These are phyloP conservation scores for Trichoderma brevicompactum DNA, from an alignment of 2,329 filamentous ascomycete genomes.

Conservation along the genomic window DNA sequence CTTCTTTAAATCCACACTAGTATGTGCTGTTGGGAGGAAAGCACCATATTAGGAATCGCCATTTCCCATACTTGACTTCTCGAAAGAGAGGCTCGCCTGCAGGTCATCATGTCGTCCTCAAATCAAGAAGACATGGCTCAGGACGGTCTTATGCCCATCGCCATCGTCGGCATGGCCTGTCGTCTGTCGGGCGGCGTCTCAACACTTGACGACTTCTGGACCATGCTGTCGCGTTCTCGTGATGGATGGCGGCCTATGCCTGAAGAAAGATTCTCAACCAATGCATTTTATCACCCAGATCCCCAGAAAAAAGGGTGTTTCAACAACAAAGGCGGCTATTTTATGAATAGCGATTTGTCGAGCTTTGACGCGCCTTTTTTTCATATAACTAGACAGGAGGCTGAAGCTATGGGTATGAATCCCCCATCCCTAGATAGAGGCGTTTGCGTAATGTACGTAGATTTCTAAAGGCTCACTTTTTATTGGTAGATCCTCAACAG, in stretches of 20 bases:
- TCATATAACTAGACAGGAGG: slow-evolving; percentile 55
- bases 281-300: slow-evolving; percentile 49
- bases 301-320: slow-evolving; percentile 48
- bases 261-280: slow-evolving; percentile 52
- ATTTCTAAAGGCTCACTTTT: neutral
- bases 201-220: slow-evolving; percentile 51
- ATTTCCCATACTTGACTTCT: neutral
- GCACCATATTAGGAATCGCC: neutral
- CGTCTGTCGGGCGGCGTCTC: slow-evolving; percentile 51
- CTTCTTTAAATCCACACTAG: no score
- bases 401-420: slow-evolving; percentile 49
- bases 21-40: neutral
- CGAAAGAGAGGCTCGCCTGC: neutral
- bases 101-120: slow-evolving; percentile 24
- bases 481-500: slow-evolving; percentile 54
- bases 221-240: slow-evolving; percentile 47
- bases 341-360: slow-evolving; percentile 51
- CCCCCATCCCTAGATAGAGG: neutral
- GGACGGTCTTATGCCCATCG: slow-evolving; percentile 42
- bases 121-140: neutral
- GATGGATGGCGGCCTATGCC: slow-evolving; percentile 50
- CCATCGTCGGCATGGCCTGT: slow-evolving; percentile 54
- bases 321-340: slow-evolving; percentile 46
- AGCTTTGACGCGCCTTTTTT: slow-evolving; percentile 59
- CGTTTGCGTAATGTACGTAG: neutral